Conservation (phyloP, 495 filamentous ascomycete species). For the Mycothermus thermophilus region DNA sequence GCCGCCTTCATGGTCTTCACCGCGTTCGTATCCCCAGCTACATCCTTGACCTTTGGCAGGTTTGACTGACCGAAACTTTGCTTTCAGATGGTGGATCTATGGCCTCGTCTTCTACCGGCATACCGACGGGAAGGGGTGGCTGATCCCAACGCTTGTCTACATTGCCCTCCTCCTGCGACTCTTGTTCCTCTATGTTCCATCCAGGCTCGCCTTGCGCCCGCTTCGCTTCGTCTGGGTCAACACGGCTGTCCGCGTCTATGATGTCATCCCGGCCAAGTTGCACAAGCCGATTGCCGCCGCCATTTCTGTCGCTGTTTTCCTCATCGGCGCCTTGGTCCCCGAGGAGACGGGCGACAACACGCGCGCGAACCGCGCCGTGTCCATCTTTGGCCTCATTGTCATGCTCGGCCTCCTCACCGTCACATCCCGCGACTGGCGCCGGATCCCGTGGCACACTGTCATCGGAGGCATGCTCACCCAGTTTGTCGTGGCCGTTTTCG, state of each 20-base stretch:
- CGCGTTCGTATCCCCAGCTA: conserved; percentile 12
- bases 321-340: conserved; percentile 62
- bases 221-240: conserved; percentile 51
- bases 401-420: conserved; percentile 50
- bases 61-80: not conserved
- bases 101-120: conserved; percentile 62
- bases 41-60: no score
- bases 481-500: conserved; percentile 78
- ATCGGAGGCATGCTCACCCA: conserved; percentile 75
- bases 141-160: conserved; percentile 74
- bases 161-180: conserved; percentile 60
- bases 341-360: conserved; percentile 61
- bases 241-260: conserved; percentile 40
- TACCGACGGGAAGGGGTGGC: conserved; percentile 60
- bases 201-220: conserved; percentile 49
- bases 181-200: conserved; percentile 58
- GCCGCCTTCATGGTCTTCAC: conserved; percentile 10
- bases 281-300: conserved; percentile 45
- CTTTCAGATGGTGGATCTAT: conserved; percentile 72
- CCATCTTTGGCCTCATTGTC: conserved; percentile 65
- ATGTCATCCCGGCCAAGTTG: conserved; percentile 46
- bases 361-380: conserved; percentile 61
- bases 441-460: conserved; percentile 76
- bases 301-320: conserved; percentile 50
- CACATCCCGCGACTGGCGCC: conserved; percentile 57